Evolutionary conservation across 2,329 filamentous ascomycete genomes (phyloP).

Genomic region (Bipolaris zeicola): DNA sequence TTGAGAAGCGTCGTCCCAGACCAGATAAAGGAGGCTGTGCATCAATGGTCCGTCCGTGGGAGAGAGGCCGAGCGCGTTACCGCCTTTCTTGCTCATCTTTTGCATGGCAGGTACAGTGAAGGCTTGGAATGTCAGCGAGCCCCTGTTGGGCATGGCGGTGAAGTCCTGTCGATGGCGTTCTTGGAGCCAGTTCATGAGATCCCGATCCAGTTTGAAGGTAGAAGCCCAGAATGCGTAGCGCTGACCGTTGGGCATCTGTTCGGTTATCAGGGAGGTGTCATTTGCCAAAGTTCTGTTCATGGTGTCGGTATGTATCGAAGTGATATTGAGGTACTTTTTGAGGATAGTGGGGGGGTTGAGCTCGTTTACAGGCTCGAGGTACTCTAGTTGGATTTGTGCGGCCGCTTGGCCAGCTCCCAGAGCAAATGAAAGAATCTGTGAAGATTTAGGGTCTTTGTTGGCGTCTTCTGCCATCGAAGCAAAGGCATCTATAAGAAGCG

Average conservation of each 20-base stretch:
- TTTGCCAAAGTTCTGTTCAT: constrained; percentile 25
- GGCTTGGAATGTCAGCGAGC: constrained; percentile 25
- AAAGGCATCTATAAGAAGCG: constrained; percentile 7
- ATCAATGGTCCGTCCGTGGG: constrained; percentile 24
- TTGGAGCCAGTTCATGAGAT: constrained; percentile 26
- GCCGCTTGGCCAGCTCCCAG: constrained; percentile 19
- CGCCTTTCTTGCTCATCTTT: constrained; percentile 33
- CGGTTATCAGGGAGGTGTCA: constrained; percentile 35
- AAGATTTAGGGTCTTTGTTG: constrained; percentile 29
- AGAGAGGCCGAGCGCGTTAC: constrained; percentile 36
- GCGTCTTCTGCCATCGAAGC: constrained; percentile 17
- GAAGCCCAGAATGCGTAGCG: constrained; percentile 37
- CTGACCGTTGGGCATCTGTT: constrained; percentile 36
- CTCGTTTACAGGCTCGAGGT: constrained; percentile 24
- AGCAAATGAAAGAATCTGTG: constrained; percentile 24
- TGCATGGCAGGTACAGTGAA: constrained; percentile 28
- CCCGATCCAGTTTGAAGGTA: constrained; percentile 33
- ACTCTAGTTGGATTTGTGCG: constrained; percentile 23
- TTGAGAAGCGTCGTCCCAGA: constrained; percentile 20
- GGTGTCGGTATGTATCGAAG: constrained; percentile 21
- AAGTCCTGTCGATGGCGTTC: constrained; percentile 14
- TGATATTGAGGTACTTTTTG: constrained; percentile 24
- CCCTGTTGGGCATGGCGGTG: constrained; percentile 28
- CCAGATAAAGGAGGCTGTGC: constrained; percentile 21
- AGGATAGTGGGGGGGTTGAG: constrained; percentile 29